phyloP scores from a whole-genome alignment of 768 basidiomycete species.

The Kwoniella dejecticola region DNA sequence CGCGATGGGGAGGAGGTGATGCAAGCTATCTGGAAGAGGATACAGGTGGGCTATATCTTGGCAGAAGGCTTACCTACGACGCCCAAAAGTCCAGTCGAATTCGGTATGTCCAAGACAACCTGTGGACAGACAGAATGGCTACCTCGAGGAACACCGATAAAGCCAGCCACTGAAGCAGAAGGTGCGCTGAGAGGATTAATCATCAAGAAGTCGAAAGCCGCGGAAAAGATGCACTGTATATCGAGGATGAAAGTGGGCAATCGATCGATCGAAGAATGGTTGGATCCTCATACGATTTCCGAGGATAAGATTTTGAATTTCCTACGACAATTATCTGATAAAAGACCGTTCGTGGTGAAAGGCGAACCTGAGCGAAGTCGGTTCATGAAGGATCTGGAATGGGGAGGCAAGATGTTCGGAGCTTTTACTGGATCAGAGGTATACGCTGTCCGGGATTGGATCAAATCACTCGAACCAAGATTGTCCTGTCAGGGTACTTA shows the following conservation, averaged over 20 bases:
- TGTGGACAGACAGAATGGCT: background rate
- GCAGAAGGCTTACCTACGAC: slow-evolving; percentile 49
- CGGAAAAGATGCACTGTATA: slow-evolving; percentile 47
- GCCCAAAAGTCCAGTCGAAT: slow-evolving; percentile 36
- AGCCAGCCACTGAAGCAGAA: background rate
- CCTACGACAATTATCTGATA: slow-evolving; percentile 33
- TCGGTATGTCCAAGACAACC: slow-evolving; percentile 2
- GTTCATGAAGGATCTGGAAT: slow-evolving; percentile 41
- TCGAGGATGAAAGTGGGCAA: slow-evolving; percentile 34
- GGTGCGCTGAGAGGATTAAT: slow-evolving; percentile 27
- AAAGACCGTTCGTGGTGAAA: slow-evolving; percentile 37
- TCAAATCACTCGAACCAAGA: slow-evolving; percentile 21
- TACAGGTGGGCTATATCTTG: slow-evolving; percentile 41
- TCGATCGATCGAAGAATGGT: slow-evolving; percentile 37
- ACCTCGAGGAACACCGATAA: background rate
- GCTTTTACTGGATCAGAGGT: slow-evolving; percentile 43
- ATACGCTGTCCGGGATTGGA: slow-evolving; percentile 34
- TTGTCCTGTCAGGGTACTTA: slow-evolving; percentile 3
- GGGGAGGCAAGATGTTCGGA: slow-evolving; percentile 53
- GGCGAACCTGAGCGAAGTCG: slow-evolving; percentile 35
- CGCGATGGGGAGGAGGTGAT: slow-evolving; percentile 33
- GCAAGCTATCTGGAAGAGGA: slow-evolving; percentile 36
- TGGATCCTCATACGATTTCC: slow-evolving; percentile 33
- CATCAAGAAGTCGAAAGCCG: slow-evolving; percentile 32
- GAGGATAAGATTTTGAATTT: slow-evolving; percentile 32